These are phyloP conservation scores for Ceriops zippeliana DNA, from an alignment of 345 rosid species.

Conservation along the genomic window DNA sequence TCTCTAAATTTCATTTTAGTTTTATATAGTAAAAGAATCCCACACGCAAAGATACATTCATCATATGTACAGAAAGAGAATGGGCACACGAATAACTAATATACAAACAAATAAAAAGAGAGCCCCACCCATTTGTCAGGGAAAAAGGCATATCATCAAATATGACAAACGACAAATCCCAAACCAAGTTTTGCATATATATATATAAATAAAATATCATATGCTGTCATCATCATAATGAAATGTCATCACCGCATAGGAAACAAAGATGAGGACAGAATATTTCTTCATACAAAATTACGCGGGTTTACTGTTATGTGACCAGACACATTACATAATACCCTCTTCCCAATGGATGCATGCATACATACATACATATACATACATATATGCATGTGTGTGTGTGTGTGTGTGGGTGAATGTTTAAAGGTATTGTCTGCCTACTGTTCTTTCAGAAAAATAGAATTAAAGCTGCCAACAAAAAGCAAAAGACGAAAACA, in stretches of 20 bases:
- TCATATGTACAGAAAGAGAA: constrained; percentile 13
- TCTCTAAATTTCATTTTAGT: no score
- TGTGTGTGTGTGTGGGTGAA: constrained; percentile 8
- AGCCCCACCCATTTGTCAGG: background rate
- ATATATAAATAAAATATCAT: background rate
- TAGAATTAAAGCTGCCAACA: background rate
- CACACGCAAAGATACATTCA: background rate
- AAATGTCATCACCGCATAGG: background rate
- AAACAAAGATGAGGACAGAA: background rate
- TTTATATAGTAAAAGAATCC: background rate
- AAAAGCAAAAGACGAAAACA: constrained; percentile 7
- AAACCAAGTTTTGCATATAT: no score
- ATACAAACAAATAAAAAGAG: constrained; percentile 14
- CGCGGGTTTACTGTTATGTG: constrained; percentile 22
- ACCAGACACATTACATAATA: constrained; percentile 21
- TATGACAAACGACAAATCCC: background rate
- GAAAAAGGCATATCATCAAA: no score
- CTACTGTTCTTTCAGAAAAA: constrained; percentile 15
- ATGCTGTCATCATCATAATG: background rate
- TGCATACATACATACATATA: no score
- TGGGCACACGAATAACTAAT: constrained; percentile 10
- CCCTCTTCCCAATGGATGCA: constrained; percentile 16
- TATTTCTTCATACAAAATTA: constrained; percentile 13
- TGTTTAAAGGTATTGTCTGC: constrained; percentile 13
- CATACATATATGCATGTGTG: no score